A percentile compares a stretch with the other conserved stretches of the same genome.
Evolutionary conservation across 805 yeast genomes (phyloP).

Genomic region (Lachancea sp.): DNA sequence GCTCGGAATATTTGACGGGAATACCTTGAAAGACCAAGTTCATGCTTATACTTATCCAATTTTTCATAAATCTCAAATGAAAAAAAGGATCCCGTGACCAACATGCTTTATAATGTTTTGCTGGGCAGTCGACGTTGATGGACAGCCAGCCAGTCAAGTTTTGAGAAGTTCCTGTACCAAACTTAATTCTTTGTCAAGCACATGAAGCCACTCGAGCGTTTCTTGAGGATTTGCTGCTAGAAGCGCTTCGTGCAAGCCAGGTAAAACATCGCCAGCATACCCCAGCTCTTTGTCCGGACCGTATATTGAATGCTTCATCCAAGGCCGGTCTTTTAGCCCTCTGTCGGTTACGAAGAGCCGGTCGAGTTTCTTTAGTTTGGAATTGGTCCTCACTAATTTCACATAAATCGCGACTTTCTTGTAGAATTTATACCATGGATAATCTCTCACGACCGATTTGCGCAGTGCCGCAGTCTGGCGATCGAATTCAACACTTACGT

Average conservation of each 20-base stretch:
- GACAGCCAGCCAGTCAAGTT: background rate
- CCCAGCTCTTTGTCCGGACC: constrained; percentile 55
- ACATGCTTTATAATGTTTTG: too few relatives aligned
- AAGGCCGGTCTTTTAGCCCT: constrained; percentile 45
- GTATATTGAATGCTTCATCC: constrained; percentile 60
- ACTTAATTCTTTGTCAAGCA: constrained; percentile 33
- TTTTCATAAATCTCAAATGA: too few relatives aligned
- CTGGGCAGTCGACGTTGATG: background rate
- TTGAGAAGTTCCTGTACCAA: constrained; percentile 10
- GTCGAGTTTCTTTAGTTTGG: constrained; percentile 49
- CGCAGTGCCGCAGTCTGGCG: constrained; percentile 41
- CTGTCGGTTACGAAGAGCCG: constrained; percentile 43
- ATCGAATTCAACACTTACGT: constrained; percentile 41
- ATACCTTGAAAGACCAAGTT: too few relatives aligned
- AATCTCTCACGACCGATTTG: constrained; percentile 50
- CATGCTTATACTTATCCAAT: too few relatives aligned
- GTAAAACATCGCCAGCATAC: constrained; percentile 45
- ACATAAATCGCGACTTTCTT: constrained; percentile 56
- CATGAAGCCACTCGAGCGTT: constrained; percentile 40
- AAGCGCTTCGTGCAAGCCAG: constrained; percentile 54
- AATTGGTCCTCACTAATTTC: constrained; percentile 48
- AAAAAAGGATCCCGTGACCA: background rate
- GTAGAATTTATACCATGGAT: constrained; percentile 67
- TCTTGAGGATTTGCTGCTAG: constrained; percentile 41
- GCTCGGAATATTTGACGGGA: too few relatives aligned